phyloP scores from a whole-genome alignment of 139 green algal species.

The Klebsormidium nitens region DNA sequence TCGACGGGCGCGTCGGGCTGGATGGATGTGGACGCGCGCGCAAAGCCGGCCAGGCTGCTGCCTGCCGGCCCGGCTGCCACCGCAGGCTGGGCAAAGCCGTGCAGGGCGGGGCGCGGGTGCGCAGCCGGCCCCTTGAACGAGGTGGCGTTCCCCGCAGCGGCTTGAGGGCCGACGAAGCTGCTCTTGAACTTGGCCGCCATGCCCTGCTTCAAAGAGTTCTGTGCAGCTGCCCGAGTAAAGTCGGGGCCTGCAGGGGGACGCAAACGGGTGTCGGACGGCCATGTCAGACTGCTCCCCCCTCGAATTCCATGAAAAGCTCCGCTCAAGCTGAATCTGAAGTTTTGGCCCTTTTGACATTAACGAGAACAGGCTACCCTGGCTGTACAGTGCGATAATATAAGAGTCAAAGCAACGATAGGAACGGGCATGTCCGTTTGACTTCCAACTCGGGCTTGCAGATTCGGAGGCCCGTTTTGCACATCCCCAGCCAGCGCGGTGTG shows the following conservation, averaged over 20 bases:
- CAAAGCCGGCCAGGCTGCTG: background rate
- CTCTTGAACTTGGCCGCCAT: slow-evolving; percentile 24
- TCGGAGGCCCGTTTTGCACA: too few relatives aligned
- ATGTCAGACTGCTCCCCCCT: background rate
- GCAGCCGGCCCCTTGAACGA: background rate
- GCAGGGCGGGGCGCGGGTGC: background rate
- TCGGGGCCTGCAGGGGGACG: background rate
- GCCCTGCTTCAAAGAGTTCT: slow-evolving; percentile 9
- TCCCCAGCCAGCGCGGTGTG: too few relatives aligned
- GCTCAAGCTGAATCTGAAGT: slow-evolving; percentile 9
- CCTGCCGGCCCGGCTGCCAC: background rate
- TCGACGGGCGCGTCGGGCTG: background rate
- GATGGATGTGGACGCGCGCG: background rate
- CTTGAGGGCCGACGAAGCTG: slow-evolving; percentile 30
- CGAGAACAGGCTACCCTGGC: too few relatives aligned
- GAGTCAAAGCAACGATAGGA: too few relatives aligned
- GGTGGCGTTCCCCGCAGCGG: background rate
- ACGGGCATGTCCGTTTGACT: too few relatives aligned
- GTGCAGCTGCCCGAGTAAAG: background rate
- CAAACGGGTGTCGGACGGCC: background rate
- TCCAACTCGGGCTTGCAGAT: too few relatives aligned
- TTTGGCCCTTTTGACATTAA: slow-evolving; percentile 4
- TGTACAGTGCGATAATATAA: too few relatives aligned
- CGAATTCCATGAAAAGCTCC: too few relatives aligned
- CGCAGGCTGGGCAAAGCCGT: background rate